phyloP scores from a whole-genome alignment of 2,329 filamentous ascomycete genomes.

The Scleromitrula shiraiana region DNA sequence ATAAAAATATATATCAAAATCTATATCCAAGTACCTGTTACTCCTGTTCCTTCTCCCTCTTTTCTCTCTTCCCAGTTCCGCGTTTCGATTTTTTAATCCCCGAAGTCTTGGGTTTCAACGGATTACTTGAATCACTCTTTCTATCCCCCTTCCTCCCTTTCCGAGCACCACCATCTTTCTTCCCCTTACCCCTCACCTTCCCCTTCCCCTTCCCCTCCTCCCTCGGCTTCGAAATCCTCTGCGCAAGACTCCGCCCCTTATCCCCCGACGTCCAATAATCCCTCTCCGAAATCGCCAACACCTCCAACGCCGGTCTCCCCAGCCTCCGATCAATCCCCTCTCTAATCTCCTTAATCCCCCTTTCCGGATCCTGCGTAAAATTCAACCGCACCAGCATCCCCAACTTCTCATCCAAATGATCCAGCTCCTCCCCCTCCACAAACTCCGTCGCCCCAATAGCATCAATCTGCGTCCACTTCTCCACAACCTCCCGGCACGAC shows the following conservation, averaged over 20 bases:
- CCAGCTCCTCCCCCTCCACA: neutral
- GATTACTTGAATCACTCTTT: neutral
- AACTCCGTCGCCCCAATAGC: neutral
- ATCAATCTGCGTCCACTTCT: constrained; percentile 3
- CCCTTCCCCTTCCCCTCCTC: neutral
- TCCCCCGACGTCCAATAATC: constrained; percentile 1
- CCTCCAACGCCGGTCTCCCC: neutral
- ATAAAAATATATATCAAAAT: too few species aligned
- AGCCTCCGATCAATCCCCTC: neutral
- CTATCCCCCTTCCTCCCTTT: neutral
- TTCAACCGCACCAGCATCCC: neutral
- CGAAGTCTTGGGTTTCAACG: neutral
- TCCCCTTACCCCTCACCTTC: neutral
- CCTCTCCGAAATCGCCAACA: neutral
- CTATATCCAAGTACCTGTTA: too few species aligned
- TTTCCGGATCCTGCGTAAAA: constrained; percentile 3
- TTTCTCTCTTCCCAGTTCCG: too few species aligned
- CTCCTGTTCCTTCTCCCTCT: too few species aligned
- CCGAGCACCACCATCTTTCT: neutral
- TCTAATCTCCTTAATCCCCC: neutral
- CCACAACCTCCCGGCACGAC: neutral
- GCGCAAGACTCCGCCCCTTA: neutral
- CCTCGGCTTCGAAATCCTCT: neutral
- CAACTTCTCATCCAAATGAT: neutral
- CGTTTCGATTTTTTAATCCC: too few species aligned